phyloP scores from a whole-genome alignment of 306 rosid species.

The Malus domestica region DNA sequence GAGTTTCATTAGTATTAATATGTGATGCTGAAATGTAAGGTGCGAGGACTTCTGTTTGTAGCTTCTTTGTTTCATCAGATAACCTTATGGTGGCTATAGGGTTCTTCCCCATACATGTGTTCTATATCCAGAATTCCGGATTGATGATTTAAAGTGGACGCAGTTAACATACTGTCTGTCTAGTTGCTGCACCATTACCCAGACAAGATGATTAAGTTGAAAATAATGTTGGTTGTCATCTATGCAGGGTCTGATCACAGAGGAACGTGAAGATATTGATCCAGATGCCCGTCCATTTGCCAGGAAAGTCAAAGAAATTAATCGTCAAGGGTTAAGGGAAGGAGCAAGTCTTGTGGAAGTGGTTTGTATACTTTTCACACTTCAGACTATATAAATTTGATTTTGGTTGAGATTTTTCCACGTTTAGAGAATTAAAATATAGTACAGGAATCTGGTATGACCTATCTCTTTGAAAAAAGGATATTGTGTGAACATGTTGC shows the following conservation, averaged over 20 bases:
- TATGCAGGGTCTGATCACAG: constrained; percentile 83
- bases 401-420: neutral
- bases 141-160: neutral
- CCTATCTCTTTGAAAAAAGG: neutral
- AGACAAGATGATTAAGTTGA: constrained; percentile 7
- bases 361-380: constrained; percentile 48
- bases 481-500: neutral
- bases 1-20: neutral
- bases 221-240: constrained; percentile 13
- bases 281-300: constrained; percentile 92
- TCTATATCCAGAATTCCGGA: neutral
- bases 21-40: neutral
- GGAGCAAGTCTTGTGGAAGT: constrained; percentile 96
- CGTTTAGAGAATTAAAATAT: neutral
- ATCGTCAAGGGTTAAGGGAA: constrained; percentile 87
- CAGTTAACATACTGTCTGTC: neutral
- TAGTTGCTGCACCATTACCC: neutral
- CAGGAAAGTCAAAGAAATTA: constrained; percentile 62
- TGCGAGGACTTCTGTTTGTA: neutral
- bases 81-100: neutral
- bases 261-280: constrained; percentile 76
- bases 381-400: neutral
- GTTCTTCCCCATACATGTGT: neutral
- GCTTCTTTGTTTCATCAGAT: neutral
- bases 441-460: neutral